Evolutionary conservation across 2,329 filamentous ascomycete species (phyloP), one percentile per base, ranked within the genome.

Genomic region (Fusarium guadeloupense): DNA sequence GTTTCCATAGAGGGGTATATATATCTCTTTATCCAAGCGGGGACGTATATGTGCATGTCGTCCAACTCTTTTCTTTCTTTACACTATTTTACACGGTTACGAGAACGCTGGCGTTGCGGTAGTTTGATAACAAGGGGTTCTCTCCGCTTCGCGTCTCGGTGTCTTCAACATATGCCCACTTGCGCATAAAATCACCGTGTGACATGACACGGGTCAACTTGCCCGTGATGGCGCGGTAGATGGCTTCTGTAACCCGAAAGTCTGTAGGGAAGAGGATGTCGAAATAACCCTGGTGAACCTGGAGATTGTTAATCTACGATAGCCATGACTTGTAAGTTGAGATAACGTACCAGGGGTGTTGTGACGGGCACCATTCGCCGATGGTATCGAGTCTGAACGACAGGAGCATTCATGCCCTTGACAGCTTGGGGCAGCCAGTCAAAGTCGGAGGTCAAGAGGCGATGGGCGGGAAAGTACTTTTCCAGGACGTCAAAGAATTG

Each of bases 191-290:
- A 65, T 96, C 91, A 73, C 94, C 92, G 71, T 99, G 95, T 31
- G 89, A 87, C 74, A 89, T 85, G 45, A 96, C 91, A 45, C 90
- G 85, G 3, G 93, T 97, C 69, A 98, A 81, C 74, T 96, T 95
- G 26, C 94, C 94, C 0, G 95, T 99, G 69, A 98, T 87, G 59
- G 92, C 92, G 51, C 92, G 89, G 78, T 99, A 99, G 68, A 98
- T 87, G 69, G 92, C 88, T 76, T 98, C 93, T 77, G 95, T 89
- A 66, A 96, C 89, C 61, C 85, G 83, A 74, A 99, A 99, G 76
- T 99, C 90, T 10, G 95, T 99, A 1, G 95, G 95, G 79, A 99
- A 99, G 73, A 99, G 88, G 69, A 99, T 97, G 74, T 99, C 96
- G 73, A 99, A 99, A 77, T 97, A 98, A 39, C 95, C 96, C 79